phyloP scores from a whole-genome alignment of 1,139 yeast genomes.

The Meyerozyma smithsonii region DNA sequence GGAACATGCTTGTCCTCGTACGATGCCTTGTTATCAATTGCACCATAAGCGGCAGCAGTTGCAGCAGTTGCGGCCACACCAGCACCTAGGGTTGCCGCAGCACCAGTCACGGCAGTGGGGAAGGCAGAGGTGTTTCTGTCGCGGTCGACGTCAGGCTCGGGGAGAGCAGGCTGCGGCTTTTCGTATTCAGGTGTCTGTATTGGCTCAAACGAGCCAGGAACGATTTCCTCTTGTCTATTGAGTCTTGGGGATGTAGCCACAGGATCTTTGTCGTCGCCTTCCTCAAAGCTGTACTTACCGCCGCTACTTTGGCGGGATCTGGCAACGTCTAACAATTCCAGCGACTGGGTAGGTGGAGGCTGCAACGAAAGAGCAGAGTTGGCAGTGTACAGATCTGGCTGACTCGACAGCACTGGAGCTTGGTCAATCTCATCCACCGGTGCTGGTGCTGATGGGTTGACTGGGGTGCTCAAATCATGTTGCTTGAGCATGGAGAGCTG shows the following conservation, averaged over 20 bases:
- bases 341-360: conserved; percentile 1
- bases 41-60: conserved; percentile 5
- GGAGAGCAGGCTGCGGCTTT: conserved; percentile 8
- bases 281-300: conserved; percentile 39
- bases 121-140: neutral
- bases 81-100: conserved; percentile 5
- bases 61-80: conserved; percentile 5
- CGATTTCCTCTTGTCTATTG: conserved; percentile 1
- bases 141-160: conserved; percentile 16
- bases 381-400: neutral
- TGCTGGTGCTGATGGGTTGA: neutral
- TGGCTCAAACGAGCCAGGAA: neutral
- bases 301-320: conserved; percentile 17
- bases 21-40: neutral
- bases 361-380: neutral
- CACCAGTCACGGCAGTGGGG: conserved; percentile 4
- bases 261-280: conserved; percentile 36
- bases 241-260: conserved; percentile 25
- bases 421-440: neutral
- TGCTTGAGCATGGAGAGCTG: conserved; percentile 30
- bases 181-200: neutral
- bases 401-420: neutral
- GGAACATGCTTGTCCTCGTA: conserved; percentile 1
- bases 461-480: conserved; percentile 22
- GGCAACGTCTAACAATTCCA: conserved; percentile 4